Base-by-base conservation (phyloP, 2,329 filamentous ascomycete species). In the Fusarium temperatum region DNA sequence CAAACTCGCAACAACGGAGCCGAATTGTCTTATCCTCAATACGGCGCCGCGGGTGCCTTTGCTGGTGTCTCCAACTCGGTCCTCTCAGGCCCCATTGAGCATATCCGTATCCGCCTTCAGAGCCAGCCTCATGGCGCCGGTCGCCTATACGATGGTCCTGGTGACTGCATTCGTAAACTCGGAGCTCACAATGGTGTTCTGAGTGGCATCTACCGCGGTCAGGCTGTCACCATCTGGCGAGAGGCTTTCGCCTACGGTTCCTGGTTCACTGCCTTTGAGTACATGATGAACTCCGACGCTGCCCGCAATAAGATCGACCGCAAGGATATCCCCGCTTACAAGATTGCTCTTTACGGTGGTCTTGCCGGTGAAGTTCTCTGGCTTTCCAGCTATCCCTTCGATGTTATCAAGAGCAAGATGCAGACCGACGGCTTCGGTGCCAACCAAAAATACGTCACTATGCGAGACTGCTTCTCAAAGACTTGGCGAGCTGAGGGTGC, bases 331-430 rank as follows among this genome's bases (percentile, higher is more conserved):
- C 90, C 94, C 22, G 91, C 89, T 59, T 91, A 91, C 83, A 98
- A 98, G 85, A 90, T 99, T 56, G 96, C 96, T 18, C 85, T 94
- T 18, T 99, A 98, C 82, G 96, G 96, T 74, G 96, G 96, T 50
- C 83, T 99, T 45, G 96, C 96, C 1, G 96, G 96, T 77, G 96
- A 99, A 87, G 94, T 91, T 59, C 89, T 99, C 65, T 99, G 96
- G 96, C 86, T 99, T 63, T 89, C 89, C 41, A 97, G 94, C 80
- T 99, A 99, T 84, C 96, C 96, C 28, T 93, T 99, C 75, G 96
- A 99, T 84, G 96, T 99, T 35, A 85, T 99, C 84, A 99, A 99
- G 93, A 98, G 94, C 85, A 98, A 98, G 90, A 98, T 98, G 96
- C 96, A 99, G 89, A 98, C 93, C 66, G 96, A 99, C 84, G 95